Conservation (phyloP, 1,139 yeast species). For the Candida sojae region DNA sequence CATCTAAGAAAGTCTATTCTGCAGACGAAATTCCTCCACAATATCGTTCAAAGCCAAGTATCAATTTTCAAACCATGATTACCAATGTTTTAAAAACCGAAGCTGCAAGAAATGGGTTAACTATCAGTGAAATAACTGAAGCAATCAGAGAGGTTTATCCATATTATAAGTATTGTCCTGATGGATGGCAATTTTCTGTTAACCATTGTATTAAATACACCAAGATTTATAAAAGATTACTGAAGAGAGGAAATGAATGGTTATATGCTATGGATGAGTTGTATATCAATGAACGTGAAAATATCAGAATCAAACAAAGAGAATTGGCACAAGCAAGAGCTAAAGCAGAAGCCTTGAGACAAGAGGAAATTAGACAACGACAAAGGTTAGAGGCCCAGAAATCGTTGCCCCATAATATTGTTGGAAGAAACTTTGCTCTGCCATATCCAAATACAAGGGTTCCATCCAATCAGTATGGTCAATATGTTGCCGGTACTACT, state of each 20-base stretch:
- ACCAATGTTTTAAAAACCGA: constrained; percentile 73
- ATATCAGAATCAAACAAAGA: constrained; percentile 66
- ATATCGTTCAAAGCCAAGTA: constrained; percentile 78
- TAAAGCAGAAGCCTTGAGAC: constrained; percentile 54
- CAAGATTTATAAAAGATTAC: constrained; percentile 76
- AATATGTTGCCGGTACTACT: constrained; percentile 16
- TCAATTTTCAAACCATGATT: constrained; percentile 77
- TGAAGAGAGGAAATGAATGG: constrained; percentile 73
- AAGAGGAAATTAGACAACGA: constrained; percentile 51
- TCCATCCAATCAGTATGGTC: constrained; percentile 27
- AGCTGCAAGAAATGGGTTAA: constrained; percentile 61
- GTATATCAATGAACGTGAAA: constrained; percentile 79
- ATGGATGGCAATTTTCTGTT: constrained; percentile 96
- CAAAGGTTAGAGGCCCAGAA: constrained; percentile 35
- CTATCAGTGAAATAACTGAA: constrained; percentile 81
- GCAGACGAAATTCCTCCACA: constrained; percentile 85
- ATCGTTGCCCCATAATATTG: constrained; percentile 26
- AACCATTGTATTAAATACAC: constrained; percentile 85
- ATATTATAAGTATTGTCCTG: constrained; percentile 88
- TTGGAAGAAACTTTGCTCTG: constrained; percentile 27
- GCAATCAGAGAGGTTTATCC: constrained; percentile 88
- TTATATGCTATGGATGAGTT: constrained; percentile 89
- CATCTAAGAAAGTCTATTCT: constrained; percentile 60
- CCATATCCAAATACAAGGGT: constrained; percentile 25
- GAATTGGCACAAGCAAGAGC: constrained; percentile 62